Base-by-base conservation (phyloP, 306 rosid species). In the Macrotyloma uniflorum region DNA sequence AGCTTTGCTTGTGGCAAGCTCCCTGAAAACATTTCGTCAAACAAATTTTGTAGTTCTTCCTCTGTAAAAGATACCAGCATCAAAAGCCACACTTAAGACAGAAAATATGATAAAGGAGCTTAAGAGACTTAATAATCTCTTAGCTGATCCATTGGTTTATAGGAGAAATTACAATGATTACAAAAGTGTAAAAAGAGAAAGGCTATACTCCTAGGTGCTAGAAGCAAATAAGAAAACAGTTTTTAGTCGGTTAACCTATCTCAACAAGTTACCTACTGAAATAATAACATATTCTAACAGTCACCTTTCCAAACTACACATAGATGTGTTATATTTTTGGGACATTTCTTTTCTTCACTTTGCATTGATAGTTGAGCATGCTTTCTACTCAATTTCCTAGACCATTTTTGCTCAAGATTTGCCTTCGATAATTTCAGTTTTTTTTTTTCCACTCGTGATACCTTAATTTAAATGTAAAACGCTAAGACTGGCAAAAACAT, bases 391-490 rank as follows among this genome's bases (percentile, higher is more conserved):
- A 15, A 33, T 51, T 64, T 51, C 33, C 22, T 50, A 22, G 42
- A 54, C 49, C 42, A 35, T 8, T 77, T 23, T 54, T 43, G 14
- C 47, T 47, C 20, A 7, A 45, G 3, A 43, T 6, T 66, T 66
- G 32, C 72, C 40, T 67, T 13, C 14, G 72, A 8, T n/a, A 3
- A 9, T 20, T 42, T 40, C 22, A 42, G 14, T 1, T 67, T 18
- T 18, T 36, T 19, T 18, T 5, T 9, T n/a, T 47, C 14, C 19
- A 12, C 33, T 24, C 4, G 7, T 28, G 59, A 28, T 55, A 20
- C 45, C 64, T 46, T 75, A 61, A 18, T 75, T 61, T 75, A 32
- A 46, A 47, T 65, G 42, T 63, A 76, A 36, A 42, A 36, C 50
- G 46, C 54, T 46, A 15, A 24, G 36, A 42, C 53, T 32, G 16